Base-by-base conservation (phyloP, 2,329 filamentous ascomycete genomes). In the Stagonosporopsis vannaccii region DNA sequence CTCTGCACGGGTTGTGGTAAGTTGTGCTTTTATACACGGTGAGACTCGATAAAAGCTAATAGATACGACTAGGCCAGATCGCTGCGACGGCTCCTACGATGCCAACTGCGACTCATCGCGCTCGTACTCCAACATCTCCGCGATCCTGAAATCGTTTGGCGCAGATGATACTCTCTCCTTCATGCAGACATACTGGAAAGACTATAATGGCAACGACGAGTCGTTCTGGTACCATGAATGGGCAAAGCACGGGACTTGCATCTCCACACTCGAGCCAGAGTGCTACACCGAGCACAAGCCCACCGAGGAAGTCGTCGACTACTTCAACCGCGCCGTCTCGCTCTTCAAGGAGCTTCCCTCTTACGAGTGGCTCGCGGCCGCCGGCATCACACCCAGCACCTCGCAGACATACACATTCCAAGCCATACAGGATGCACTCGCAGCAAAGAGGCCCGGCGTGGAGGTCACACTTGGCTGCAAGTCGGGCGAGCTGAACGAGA, bases 131-230 rank as follows among this genome's bases (percentile, higher is more conserved):
- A 88, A 90, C 74, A 89, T 92, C 63, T 83, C 82, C 1, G 75
- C 80, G 13, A 89, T 91, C 54, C 77, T 91, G 32, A 71, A 81
- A 7, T 76, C 81, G 7, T 80, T 82, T 20, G 82, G 82, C 57
- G 81, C 83, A 46, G 78, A 77, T 1, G 82, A 84, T 25, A 80
- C 89, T 1, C 78, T 92, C 1, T 76, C 78, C 2, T 89, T 87
- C 70, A 92, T 92, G 89, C 75, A 83, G 46, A 84, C 78, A 2
- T 90, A 88, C 77, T 92, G 89, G 90, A 87, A 90, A 71, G 86
- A 88, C 68, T 84, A 87, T 74, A 71, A 83, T 44, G 88, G 87
- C 52, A 76, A 86, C 37, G 84, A 89, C 62, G 83, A 88, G 65
- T 77, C 76, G 11, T 85, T 91, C 66, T 91, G 88, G 88, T 81